Percentiles rank a stretch among this genome's conserved stretches.
These are phyloP conservation scores for Harringtonia lauricola DNA, from an alignment of 2,329 filamentous ascomycete genomes.

Conservation along the genomic window DNA sequence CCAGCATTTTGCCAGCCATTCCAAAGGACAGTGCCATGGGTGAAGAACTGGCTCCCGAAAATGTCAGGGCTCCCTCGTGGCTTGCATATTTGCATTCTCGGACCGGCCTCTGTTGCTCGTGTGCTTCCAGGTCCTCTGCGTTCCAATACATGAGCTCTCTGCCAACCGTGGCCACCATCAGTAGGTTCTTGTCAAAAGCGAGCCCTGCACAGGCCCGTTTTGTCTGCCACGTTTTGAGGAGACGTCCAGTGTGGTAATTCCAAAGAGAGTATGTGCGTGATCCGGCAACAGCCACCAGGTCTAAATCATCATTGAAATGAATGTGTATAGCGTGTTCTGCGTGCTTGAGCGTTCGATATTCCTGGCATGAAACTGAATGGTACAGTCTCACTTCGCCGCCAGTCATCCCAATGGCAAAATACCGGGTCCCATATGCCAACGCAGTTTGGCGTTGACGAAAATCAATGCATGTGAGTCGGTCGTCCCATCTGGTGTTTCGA, in stretches of 20 bases:
- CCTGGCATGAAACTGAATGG: constrained; percentile 16
- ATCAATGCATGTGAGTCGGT: constrained; percentile 18
- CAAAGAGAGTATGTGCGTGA: constrained; percentile 15
- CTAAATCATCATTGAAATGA: constrained; percentile 17
- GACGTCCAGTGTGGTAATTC: constrained; percentile 17
- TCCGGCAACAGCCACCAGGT: constrained; percentile 15
- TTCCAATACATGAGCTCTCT: constrained; percentile 19
- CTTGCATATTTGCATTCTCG: neutral
- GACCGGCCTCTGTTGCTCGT: neutral
- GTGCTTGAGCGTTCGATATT: constrained; percentile 16
- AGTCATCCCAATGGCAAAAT: constrained; percentile 17
- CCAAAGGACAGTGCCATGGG: neutral
- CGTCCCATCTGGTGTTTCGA: constrained; percentile 18
- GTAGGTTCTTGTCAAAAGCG: constrained; percentile 15
- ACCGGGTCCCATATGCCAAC: constrained; percentile 16
- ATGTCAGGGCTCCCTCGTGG: no score
- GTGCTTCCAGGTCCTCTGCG: constrained; percentile 8
- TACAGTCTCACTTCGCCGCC: constrained; percentile 16
- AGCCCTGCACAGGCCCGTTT: constrained; percentile 15
- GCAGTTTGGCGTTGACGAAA: constrained; percentile 14
- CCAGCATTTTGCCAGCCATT: constrained; percentile 18
- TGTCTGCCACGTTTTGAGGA: constrained; percentile 15
- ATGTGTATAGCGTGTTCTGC: constrained; percentile 20
- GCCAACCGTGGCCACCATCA: constrained; percentile 17
- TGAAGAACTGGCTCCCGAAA: no score